Evolutionary conservation across 148 eudicot species (phyloP), one percentile per base, ranked within the genome.

Genomic region (Polygonum maritimum): DNA sequence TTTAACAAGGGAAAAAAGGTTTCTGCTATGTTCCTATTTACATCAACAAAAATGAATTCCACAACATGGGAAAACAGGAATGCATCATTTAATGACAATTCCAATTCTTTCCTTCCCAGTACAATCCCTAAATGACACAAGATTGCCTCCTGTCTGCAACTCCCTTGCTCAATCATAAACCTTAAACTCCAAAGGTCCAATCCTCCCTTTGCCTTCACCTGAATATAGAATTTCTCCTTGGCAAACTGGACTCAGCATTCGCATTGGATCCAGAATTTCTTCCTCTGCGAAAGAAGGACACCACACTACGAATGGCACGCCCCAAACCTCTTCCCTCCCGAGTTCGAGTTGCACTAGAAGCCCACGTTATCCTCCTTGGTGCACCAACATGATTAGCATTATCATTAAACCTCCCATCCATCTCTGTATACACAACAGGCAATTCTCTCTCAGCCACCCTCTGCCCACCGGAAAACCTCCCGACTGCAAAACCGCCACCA

Each of bases 401-500:
- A 0, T 74, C 41, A 57, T 79, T 76, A 12, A 84, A 78, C 58
- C 84, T 79, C 10, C 86, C 87, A 76, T 88, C 89, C 82, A 81
- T 83, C 51, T 84, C 89, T 0, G 87, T 86, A 40, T 79, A 86
- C 15, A 84, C 86, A 52, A 79, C 87, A 5, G 91, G 89, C 45
- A 86, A 76, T 60, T 85, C 85, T 13, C 78, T 75, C 33, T 78
- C 80, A 15, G 78, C 78, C 5, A 35, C 78, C 48, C 79, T 69
- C 60, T 79, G 67, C 4, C 82, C 85, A 5, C 87, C 87, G 7
- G 57, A 48, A 73, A 86, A 86, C 80, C 89, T 84, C 73, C 87
- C 91, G 31, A 86, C 85, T 1, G 89, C 91, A 65, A 79, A 86
- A 4, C 91, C 91, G 1, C 91, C 91, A 45, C 91, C 85, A 1